phyloP scores from a whole-genome alignment of 495 filamentous ascomycete species.

The Penicillium egyptiacum region DNA sequence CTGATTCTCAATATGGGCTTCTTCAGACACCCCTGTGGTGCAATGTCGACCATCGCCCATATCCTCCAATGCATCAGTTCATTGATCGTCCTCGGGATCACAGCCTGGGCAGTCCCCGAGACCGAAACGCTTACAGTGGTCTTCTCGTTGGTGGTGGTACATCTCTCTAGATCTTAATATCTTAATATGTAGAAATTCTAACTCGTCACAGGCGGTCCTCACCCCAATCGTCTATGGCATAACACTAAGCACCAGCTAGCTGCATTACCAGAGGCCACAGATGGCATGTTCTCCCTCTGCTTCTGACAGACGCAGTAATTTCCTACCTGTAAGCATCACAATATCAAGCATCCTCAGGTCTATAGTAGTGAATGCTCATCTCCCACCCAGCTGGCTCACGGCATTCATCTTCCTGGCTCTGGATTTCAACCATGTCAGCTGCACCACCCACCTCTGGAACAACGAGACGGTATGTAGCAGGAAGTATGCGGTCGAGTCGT shows the following conservation, averaged over 20 bases:
- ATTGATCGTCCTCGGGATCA: constrained; percentile 26
- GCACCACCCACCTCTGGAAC: constrained; percentile 21
- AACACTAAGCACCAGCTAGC: constrained; percentile 15
- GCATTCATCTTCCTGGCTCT: constrained; percentile 24
- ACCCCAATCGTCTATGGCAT: constrained; percentile 13
- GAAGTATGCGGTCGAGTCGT: constrained; percentile 23
- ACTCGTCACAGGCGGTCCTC: constrained; percentile 8
- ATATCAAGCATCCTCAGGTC: too few species aligned
- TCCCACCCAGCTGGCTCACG: constrained; percentile 21
- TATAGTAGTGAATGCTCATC: not conserved
- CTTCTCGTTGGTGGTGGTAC: constrained; percentile 19
- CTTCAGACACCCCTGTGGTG: constrained; percentile 2
- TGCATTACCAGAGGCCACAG: constrained; percentile 12
- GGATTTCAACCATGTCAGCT: constrained; percentile 22
- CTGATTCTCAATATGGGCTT: not conserved
- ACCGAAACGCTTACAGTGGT: constrained; percentile 28
- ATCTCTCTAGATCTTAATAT: not conserved
- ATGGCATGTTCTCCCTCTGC: constrained; percentile 19
- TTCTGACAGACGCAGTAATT: constrained; percentile 12
- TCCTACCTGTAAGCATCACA: constrained; percentile 20
- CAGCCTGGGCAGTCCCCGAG: constrained; percentile 20
- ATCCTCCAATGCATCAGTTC: constrained; percentile 18
- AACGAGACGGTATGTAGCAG: constrained; percentile 18
- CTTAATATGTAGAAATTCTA: not conserved
- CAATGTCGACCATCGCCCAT: constrained; percentile 12